phyloP scores from a whole-genome alignment of 2,329 filamentous ascomycete species.

The Cladosporium sp. region DNA sequence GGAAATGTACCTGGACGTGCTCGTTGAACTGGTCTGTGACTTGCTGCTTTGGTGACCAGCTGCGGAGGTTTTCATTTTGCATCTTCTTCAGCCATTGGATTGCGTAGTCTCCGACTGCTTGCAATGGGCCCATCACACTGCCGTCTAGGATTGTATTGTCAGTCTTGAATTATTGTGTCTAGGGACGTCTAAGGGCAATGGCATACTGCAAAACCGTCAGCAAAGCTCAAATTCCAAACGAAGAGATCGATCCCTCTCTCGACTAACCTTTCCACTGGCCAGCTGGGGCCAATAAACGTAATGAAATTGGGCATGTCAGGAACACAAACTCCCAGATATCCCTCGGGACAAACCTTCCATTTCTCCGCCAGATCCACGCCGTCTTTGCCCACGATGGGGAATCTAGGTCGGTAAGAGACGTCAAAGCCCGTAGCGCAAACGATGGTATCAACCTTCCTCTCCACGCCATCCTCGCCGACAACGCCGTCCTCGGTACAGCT shows the following conservation, averaged over 20 bases:
- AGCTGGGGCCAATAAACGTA: slow-evolving; percentile 38
- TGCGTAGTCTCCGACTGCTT: slow-evolving; percentile 36
- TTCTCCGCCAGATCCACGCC: slow-evolving; percentile 37
- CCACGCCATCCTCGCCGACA: slow-evolving; percentile 39
- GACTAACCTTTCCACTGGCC: slow-evolving; percentile 19
- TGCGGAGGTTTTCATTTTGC: slow-evolving; percentile 42
- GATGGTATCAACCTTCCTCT: slow-evolving; percentile 40
- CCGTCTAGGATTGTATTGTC: background rate
- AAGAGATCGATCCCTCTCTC: background rate
- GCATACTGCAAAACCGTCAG: background rate
- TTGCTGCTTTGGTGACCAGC: slow-evolving; percentile 37
- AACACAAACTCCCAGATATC: slow-evolving; percentile 39
- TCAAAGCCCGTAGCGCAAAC: slow-evolving; percentile 45
- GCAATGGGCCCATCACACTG: slow-evolving; percentile 37
- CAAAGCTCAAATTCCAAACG: background rate
- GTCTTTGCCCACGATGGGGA: slow-evolving; percentile 39
- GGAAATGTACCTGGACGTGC: slow-evolving; percentile 30
- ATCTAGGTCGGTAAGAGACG: slow-evolving; percentile 39
- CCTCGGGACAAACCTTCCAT: slow-evolving; percentile 37
- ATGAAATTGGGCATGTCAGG: slow-evolving; percentile 42
- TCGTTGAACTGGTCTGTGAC: slow-evolving; percentile 41
- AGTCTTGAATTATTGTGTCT: background rate
- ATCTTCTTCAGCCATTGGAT: slow-evolving; percentile 42
- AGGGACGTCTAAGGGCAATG: background rate
- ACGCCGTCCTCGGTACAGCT: slow-evolving; percentile 44